Base-by-base conservation (phyloP, 306 rosid species). In the Prunus dulcis region DNA sequence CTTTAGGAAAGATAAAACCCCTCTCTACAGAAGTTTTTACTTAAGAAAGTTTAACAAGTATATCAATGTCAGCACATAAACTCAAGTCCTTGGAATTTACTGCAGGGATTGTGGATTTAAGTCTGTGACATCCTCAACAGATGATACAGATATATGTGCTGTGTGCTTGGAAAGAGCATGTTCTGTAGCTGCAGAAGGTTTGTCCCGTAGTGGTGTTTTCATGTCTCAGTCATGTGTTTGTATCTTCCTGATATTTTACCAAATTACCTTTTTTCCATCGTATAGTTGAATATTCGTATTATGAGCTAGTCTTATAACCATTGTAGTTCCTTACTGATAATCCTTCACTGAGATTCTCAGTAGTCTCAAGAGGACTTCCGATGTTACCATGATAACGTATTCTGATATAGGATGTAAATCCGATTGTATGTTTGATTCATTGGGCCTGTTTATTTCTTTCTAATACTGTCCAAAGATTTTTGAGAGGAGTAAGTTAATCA, bases 101-200 rank as follows among this genome's bases (percentile, higher is more conserved):
- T 84, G 87, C 92, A 92, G 99, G 81, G 99, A 96, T 65, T 86
- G 84, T 76, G 97, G 97, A 73, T 83, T 89, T 77, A 93, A 90
- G 83, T 82, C 93, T 12, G 64, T 87, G 67, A 62, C 89, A 64
- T 52, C 86, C 73, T 70, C 96, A 45, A 65, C 90, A 8, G 88
- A 87, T 18, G 97, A 92, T 51, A 76, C 79, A 74, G 97, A 95
- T 71, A 76, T 72, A 28, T 95, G 99, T 72, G 97, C 99, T 71
- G 96, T 95, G 73, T 95, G 97, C 86, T 82, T 95, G 58, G 99
- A 95, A 88, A 95, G 92, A 86, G 80, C 87, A 56, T 92, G 99
- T 82, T 86, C 92, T 10, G 92, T 95, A 38, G 93, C 97, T 38
- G 97, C 97, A 3, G 97, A 91, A 86, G 99, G 99, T 93, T 73